A percentile compares a stretch with the other conserved stretches of the same genome.
Evolutionary conservation across 2,329 filamentous ascomycete species (phyloP).

Genomic region (Pseudocercospora fuligena): DNA sequence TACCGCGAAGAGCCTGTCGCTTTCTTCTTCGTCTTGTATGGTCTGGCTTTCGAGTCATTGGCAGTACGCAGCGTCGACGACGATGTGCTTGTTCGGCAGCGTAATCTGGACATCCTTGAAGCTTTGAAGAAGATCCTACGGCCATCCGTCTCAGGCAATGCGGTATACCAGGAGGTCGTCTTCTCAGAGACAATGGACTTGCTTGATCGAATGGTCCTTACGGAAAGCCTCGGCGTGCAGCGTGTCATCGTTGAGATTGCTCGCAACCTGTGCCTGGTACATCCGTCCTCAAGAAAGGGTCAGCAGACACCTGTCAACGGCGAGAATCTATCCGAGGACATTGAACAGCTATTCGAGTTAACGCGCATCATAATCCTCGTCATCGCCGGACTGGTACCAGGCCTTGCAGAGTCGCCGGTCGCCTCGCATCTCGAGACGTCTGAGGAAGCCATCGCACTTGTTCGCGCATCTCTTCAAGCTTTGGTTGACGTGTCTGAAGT

Average conservation of each 20-base stretch:
- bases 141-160: conserved; percentile 91
- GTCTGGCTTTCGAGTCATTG: conserved; percentile 92
- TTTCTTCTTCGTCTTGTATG: conserved; percentile 98
- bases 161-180: conserved; percentile 93
- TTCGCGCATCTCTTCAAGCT: conserved; percentile 80
- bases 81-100: conserved; percentile 38
- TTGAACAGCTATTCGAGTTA: conserved; percentile 95
- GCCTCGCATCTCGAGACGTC: conserved; percentile 67
- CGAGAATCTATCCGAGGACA: conserved; percentile 89
- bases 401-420: conserved; percentile 64
- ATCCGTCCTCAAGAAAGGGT: conserved; percentile 80
- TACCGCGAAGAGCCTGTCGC: conserved; percentile 97
- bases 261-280: conserved; percentile 83
- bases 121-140: conserved; percentile 94
- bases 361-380: conserved; percentile 96
- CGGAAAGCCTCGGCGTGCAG: conserved; percentile 87
- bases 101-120: conserved; percentile 76
- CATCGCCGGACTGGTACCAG: conserved; percentile 83
- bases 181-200: conserved; percentile 98
- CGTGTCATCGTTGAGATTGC: conserved; percentile 93
- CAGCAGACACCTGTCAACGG: conserved; percentile 39
- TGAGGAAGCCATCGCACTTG: conserved; percentile 82
- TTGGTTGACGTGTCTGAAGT: conserved; percentile 94
- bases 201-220: conserved; percentile 88
- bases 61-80: conserved; percentile 74